A percentile compares a stretch with the other conserved stretches of the same genome.
phyloP scores from a whole-genome alignment of 805 yeast species.

The Myxozyma kluyveri region DNA sequence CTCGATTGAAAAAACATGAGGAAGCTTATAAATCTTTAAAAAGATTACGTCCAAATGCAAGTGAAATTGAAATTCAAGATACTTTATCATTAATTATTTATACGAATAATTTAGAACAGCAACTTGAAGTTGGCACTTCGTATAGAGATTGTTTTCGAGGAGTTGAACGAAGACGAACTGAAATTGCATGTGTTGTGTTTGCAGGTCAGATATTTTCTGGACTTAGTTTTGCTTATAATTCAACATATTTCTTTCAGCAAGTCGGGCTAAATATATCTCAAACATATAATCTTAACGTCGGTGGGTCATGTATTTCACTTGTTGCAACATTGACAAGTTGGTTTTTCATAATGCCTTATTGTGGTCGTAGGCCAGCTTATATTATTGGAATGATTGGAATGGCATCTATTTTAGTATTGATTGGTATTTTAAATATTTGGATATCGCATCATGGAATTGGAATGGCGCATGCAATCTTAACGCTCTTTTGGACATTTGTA shows the following conservation, averaged over 20 bases:
- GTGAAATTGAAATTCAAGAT: neutral
- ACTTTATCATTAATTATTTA: no score
- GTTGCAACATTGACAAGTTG: slow-evolving; percentile 42
- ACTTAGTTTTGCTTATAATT: slow-evolving; percentile 12
- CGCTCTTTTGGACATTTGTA: slow-evolving; percentile 48
- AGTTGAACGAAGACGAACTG: slow-evolving; percentile 19
- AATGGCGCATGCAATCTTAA: slow-evolving; percentile 18
- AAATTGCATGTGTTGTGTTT: slow-evolving; percentile 39
- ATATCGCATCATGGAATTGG: no score
- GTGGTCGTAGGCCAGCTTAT: slow-evolving; percentile 28
- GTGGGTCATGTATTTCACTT: slow-evolving; percentile 48
- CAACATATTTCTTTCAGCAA: slow-evolving; percentile 51
- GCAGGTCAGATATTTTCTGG: slow-evolving; percentile 36
- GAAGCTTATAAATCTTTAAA: neutral
- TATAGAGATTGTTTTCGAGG: slow-evolving; percentile 30
- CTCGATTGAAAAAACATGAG: neutral
- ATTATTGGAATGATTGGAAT: slow-evolving; percentile 21
- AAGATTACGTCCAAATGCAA: no score
- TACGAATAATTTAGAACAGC: neutral
- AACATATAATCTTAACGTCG: slow-evolving; percentile 49
- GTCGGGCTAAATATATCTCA: slow-evolving; percentile 38
- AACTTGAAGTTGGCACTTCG: neutral
- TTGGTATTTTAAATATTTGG: slow-evolving; percentile 26
- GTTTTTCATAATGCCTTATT: slow-evolving; percentile 25
- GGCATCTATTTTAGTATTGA: slow-evolving; percentile 11